A percentile compares a stretch with the other conserved stretches of the same genome.
Conservation (phyloP, 192 early-diverging fungal species). For the Linnemannia zychae region DNA sequence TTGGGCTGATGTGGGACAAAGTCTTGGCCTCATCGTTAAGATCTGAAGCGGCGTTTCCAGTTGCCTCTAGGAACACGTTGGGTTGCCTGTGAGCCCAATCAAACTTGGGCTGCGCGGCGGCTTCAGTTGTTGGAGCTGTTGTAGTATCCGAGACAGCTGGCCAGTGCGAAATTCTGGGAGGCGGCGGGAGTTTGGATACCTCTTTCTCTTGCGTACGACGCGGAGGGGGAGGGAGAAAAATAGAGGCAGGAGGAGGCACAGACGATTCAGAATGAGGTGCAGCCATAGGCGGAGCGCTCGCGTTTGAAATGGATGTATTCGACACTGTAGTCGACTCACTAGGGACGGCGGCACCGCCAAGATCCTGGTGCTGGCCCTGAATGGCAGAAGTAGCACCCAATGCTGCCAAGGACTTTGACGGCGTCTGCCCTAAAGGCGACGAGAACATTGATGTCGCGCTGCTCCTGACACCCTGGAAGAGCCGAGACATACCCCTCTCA, state of each 20-base stretch:
- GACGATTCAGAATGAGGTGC: too few relatives aligned
- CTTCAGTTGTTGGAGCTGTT: background rate
- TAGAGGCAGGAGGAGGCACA: background rate
- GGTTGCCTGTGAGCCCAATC: conserved; percentile 23
- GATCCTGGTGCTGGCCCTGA: too few relatives aligned
- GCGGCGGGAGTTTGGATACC: background rate
- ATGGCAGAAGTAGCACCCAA: background rate
- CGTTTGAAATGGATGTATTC: background rate
- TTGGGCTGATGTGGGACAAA: background rate
- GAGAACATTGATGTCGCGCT: conserved; percentile 43
- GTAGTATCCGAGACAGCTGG: background rate
- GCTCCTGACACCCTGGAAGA: conserved; percentile 49
- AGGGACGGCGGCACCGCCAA: background rate
- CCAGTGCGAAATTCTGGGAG: background rate
- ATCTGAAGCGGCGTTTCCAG: background rate
- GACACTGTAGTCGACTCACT: background rate
- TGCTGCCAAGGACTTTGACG: background rate
- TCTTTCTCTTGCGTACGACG: background rate
- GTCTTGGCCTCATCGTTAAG: background rate
- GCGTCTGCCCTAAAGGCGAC: conserved; percentile 19
- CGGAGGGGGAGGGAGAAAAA: background rate
- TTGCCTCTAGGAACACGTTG: background rate
- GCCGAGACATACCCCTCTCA: conserved; percentile 44
- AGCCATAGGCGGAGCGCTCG: background rate
- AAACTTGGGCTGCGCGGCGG: background rate